Evolutionary conservation across 306 rosid genomes (phyloP), one percentile per base, ranked within the genome.

Genomic region (Ziziphus jujuba): DNA sequence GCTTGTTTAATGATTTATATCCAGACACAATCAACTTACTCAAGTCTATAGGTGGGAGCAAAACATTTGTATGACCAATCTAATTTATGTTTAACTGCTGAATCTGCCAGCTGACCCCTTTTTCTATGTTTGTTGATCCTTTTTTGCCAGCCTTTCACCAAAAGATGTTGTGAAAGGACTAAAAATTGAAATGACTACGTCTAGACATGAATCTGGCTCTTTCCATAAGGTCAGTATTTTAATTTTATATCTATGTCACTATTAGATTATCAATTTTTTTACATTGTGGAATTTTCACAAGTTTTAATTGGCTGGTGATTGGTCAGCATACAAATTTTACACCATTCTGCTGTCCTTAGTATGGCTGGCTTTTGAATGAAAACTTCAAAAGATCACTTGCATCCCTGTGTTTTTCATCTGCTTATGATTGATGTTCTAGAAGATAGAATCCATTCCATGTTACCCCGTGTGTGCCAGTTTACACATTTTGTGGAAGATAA

Each of bases 141-240:
- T 60, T 24, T 58, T 15, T 2, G 52, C 71, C 77, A 82, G 85
- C 84, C 74, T 87, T 65, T 85, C 92, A n/a, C 82, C 87, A 0
- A 89, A 89, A 17, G 82, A 85, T 77, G 79, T 89, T 71, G 75
- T 61, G 51, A 77, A 57, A 71, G 97, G 80, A 69, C 75, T 80
- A 38, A 75, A 74, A 68, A 61, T 81, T 43, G 90, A 83, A 44
- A 52, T 65, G 17, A 75, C 72, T 31, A 64, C 87, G 35, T 75
- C 96, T 67, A 84, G 86, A 60, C 85, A 91, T 56, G 89, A 80
- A 55, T 77, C 85, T 65, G 84, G 81, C 75, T 75, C 84, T 62
- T 70, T 71, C 75, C 58, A 63, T 59, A 89, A 80, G 95, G 98
- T 92, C 64, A 71, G 84, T 73, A 36, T 69, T 72, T 45, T 53